These are phyloP conservation scores for Musa beccarii DNA, from an alignment of 176 grass and related monocot genomes.

Conservation along the genomic window DNA sequence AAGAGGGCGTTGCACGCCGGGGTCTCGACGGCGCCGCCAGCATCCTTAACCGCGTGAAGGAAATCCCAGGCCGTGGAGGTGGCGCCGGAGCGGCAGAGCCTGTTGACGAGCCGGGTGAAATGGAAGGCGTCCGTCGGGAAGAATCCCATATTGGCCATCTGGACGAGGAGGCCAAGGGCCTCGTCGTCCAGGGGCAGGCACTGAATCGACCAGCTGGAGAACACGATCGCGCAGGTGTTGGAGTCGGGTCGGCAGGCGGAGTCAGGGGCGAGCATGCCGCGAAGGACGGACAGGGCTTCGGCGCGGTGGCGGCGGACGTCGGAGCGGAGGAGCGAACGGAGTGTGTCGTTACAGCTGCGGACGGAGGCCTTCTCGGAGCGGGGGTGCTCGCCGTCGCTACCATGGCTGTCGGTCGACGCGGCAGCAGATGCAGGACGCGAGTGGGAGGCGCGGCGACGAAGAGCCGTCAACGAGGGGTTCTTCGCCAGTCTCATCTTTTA, in stretches of 20 bases:
- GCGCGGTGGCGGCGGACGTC: constrained; percentile 5
- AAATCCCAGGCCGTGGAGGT: constrained; percentile 31
- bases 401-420: not conserved
- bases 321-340: constrained; percentile 31
- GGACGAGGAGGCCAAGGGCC: constrained; percentile 30
- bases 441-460: not conserved
- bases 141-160: constrained; percentile 22
- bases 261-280: constrained; percentile 7
- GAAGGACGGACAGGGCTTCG: constrained; percentile 28
- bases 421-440: not conserved
- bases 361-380: not conserved
- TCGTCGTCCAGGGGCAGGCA: constrained; percentile 8
- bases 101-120: constrained; percentile 28
- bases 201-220: constrained; percentile 22
- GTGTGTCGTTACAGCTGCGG: constrained; percentile 1
- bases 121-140: constrained; percentile 28
- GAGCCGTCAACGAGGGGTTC: not conserved
- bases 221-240: constrained; percentile 22
- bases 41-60: constrained; percentile 38
- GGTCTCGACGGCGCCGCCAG: constrained; percentile 27
- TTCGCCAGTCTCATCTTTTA: not conserved
- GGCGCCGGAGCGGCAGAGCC: constrained; percentile 25
- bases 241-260: constrained; percentile 9
- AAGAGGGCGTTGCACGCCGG: constrained; percentile 44
- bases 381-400: not conserved